Evolutionary conservation across 768 basidiomycete species (phyloP), one percentile per base, ranked within the genome.

Genomic region (Hypholoma sublateritium): DNA sequence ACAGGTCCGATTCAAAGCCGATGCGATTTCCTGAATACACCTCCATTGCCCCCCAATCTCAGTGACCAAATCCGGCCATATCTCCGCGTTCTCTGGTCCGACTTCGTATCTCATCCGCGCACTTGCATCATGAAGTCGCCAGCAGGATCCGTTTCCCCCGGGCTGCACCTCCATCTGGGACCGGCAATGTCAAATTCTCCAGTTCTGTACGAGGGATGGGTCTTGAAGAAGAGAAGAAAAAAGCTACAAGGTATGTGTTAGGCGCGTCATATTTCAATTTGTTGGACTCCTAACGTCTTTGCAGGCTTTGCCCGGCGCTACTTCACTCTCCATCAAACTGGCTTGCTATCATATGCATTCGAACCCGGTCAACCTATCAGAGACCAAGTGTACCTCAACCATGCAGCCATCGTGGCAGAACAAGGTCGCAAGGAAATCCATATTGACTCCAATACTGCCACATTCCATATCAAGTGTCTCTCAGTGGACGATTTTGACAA

Each of bases 181-280:
- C 28, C 28, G 28, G 28, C 46, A n/a, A 57, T 65, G 59, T 51
- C 53, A 22, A 54, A 44, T 24, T 57, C 58, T 17, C 50, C 59
- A 53, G 50, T 67, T 35, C 60, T 88, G 4, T 78, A 73, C 50
- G 80, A 89, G 63, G 91, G 91, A 74, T 93, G 90, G 90, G 73
- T 93, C 5, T 77, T 93, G 59, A 93, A 93, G 76, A 94, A 94
- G 73, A 78, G 91, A 62, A 77, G 91, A 61, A 92, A 91, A 79
- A 91, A 84, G 75, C 87, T 93, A 88, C 92, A 93, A 77, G 91
- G 91, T 86, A 62, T 49, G 71, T 55, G 53, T 37, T 39, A 35
- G 43, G 50, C 28, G 34, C 51, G 37, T 50, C 0, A 22, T 32
- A 39, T 19, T 21, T 37, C 46, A 9, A 17, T 6, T 14, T 22